phyloP scores from a whole-genome alignment of 768 basidiomycete genomes.

The Boletus rex-veris region DNA sequence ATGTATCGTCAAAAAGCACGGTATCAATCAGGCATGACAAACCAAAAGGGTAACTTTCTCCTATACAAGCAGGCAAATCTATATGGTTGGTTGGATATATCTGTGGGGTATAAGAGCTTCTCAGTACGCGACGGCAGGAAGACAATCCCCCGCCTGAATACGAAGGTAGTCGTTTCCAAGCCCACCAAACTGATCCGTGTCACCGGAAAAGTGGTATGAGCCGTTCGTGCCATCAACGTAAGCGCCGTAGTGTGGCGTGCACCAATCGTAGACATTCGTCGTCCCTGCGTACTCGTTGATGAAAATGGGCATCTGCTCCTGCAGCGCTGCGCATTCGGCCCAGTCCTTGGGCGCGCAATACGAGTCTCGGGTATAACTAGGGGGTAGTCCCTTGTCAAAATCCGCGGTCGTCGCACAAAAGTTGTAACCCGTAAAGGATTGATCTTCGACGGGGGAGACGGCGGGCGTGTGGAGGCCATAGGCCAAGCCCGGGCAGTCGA shows the following conservation, averaged over 20 bases:
- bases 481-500: conserved; percentile 20
- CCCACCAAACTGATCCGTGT: conserved; percentile 4
- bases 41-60: neutral
- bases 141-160: conserved; percentile 11
- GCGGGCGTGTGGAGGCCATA: conserved; percentile 27
- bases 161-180: conserved; percentile 17
- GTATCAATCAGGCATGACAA: conserved; percentile 3
- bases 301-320: conserved; percentile 26
- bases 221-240: conserved; percentile 4
- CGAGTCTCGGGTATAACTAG: conserved; percentile 14
- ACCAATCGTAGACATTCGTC: conserved; percentile 25
- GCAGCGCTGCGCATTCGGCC: conserved; percentile 19
- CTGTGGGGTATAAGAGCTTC: neutral
- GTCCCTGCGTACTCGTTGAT: conserved; percentile 25
- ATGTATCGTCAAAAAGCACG: neutral
- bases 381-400: conserved; percentile 9
- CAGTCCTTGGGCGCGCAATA: conserved; percentile 29
- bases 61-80: neutral
- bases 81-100: neutral
- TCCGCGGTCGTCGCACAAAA: conserved; percentile 10
- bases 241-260: conserved; percentile 13
- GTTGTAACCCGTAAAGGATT: conserved; percentile 20
- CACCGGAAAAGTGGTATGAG: conserved; percentile 9
- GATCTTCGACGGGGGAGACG: conserved; percentile 24
- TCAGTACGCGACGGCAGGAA: conserved; percentile 23